Percentiles rank a stretch among this genome's conserved stretches.
These are phyloP conservation scores for Dioszegia hungarica DNA, from an alignment of 768 basidiomycete species.

Conservation along the genomic window DNA sequence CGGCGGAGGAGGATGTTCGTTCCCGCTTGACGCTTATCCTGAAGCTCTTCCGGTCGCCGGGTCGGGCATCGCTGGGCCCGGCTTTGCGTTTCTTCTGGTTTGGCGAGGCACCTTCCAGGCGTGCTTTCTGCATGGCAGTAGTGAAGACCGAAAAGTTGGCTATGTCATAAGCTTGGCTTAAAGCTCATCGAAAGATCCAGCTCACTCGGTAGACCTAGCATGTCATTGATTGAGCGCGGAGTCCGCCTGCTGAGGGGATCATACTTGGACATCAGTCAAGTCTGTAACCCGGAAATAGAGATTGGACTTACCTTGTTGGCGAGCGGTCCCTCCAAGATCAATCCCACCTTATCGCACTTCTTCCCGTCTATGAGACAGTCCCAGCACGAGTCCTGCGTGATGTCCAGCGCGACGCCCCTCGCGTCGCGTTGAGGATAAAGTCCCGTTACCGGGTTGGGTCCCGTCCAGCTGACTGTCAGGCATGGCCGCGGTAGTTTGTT, in stretches of 20 bases:
- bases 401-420: background rate
- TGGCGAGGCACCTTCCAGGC: background rate
- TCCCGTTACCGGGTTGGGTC: background rate
- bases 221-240: background rate
- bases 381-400: background rate
- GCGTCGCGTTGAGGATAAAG: background rate
- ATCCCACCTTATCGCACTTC: background rate
- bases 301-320: background rate
- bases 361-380: constrained; percentile 1
- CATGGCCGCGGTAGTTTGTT: background rate
- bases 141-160: background rate
- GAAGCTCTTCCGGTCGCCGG: background rate
- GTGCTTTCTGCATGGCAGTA: constrained; percentile 1
- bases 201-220: background rate
- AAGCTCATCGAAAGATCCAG: background rate
- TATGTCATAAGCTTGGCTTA: background rate
- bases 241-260: background rate
- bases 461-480: background rate
- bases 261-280: background rate
- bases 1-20: no score
- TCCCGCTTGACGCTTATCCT: no score
- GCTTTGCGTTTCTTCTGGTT: background rate
- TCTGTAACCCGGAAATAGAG: background rate
- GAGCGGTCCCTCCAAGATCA: background rate
- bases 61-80: no score